Base-by-base conservation (phyloP, 2,329 filamentous ascomycete species). In the Didymella lethalis region DNA sequence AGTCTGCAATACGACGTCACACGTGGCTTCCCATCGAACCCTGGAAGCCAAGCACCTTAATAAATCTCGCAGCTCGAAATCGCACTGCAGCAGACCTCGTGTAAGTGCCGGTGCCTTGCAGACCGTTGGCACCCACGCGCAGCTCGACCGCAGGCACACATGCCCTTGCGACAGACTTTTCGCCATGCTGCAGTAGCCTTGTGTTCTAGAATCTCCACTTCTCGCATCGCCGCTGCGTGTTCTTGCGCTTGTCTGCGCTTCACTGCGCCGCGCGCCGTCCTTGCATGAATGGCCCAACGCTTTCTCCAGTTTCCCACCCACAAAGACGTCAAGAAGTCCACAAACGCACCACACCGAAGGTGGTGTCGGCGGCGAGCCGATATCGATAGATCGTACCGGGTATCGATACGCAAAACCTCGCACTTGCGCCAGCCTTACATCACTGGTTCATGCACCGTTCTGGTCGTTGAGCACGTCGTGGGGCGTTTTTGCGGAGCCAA, bases 231-330 rank as follows among this genome's bases (percentile, higher is more conserved):
- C 10, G 36, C 8, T 41, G 20, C 38, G 10, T 25, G 12, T 23
- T 41, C 11, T 18, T 23, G 26, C 26, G 8, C 26, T 28, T 28
- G 26, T 28, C 14, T 25, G 38, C 38, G 20, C 38, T 20, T 23
- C 36, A 25, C 29, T 44, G 46, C 29, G 38, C 38, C 36, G 41
- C 23, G 40, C 46, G 20, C 31, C 55, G 49, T 50, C 50, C 56
- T 59, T 50, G 50, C 56, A 59, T 50, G 38, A 51, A 50, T 41
- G 34, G 34, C 32, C 34, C 46, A 48, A 59, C 46, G 56, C 50
- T 28, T 54, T 54, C 56, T 47, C 56, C 56, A 54, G 46, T 54
- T 51, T 59, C 54, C 50, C 50, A 51, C 23, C 56, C 56, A 59
- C 56, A 43, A 20, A 47, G 11, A 23, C 50, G 49, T 54, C 56